Evolutionary conservation across 441 rosid genomes (phyloP).

Genomic region (Manihot esculenta): DNA sequence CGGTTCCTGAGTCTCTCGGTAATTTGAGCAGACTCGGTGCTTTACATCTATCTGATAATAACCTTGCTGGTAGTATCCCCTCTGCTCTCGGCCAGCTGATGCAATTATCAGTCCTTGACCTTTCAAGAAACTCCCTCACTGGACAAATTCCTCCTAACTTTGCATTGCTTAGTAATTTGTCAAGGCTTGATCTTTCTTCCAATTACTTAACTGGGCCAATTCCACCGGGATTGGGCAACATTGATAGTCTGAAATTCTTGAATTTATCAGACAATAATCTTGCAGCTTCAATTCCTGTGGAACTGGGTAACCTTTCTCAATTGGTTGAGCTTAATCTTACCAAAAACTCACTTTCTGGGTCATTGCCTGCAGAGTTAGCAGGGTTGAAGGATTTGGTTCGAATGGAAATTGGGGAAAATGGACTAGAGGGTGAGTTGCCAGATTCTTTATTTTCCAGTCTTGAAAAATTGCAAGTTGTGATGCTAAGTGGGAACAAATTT

Average conservation of each 20-base stretch:
- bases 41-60: conserved; percentile 60
- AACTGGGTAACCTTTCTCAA: conserved; percentile 53
- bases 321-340: conserved; percentile 76
- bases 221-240: conserved; percentile 45
- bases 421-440: conserved; percentile 49
- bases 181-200: conserved; percentile 66
- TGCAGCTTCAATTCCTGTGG: conserved; percentile 55
- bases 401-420: conserved; percentile 51
- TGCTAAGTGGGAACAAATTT: conserved; percentile 52
- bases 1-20: conserved; percentile 65
- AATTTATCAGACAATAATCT: conserved; percentile 72
- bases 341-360: conserved; percentile 67
- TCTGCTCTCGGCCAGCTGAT: conserved; percentile 45
- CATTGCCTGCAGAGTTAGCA: conserved; percentile 55
- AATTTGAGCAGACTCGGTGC: conserved; percentile 48
- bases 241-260: conserved; percentile 44
- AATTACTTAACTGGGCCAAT: conserved; percentile 64
- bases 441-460: conserved; percentile 49
- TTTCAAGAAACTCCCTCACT: conserved; percentile 62
- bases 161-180: conserved; percentile 43
- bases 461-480: conserved; percentile 45
- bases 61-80: conserved; percentile 55
- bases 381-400: conserved; percentile 49
- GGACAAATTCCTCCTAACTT: conserved; percentile 66
- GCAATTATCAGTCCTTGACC: conserved; percentile 54